Percentiles rank a stretch among this genome's conserved stretches.
These are phyloP conservation scores for Chlorociboria aeruginascens DNA, from an alignment of 495 filamentous ascomycete species.

Conservation along the genomic window DNA sequence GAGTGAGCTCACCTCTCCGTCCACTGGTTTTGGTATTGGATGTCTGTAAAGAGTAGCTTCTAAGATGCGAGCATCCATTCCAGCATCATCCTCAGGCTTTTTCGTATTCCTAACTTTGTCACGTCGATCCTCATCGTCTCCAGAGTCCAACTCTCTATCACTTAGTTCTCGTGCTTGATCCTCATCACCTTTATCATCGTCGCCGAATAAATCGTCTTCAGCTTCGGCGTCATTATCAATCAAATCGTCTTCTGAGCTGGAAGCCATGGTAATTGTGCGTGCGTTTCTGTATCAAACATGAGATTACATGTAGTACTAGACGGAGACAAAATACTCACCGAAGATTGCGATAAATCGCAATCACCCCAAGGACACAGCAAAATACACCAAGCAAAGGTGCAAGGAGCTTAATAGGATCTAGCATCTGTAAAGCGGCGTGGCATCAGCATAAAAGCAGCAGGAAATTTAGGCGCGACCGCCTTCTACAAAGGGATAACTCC, in stretches of 20 bases:
- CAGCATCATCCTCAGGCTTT: conserved; percentile 37
- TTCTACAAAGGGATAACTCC: no score
- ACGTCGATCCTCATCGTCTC: conserved; percentile 46
- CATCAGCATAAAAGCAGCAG: no score
- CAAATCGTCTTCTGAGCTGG: conserved; percentile 35
- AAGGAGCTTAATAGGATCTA: no score
- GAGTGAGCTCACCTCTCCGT: conserved; percentile 40
- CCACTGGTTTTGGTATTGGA: conserved; percentile 57
- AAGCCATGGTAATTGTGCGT: conserved; percentile 25
- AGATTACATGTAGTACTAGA: no score
- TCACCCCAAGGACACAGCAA: no score
- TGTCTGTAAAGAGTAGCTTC: conserved; percentile 50
- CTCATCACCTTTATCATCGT: conserved; percentile 25
- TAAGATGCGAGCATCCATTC: conserved; percentile 42
- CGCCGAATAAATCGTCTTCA: conserved; percentile 58
- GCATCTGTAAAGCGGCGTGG: no score
- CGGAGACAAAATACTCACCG: no score
- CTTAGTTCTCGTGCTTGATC: conserved; percentile 29
- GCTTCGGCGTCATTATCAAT: conserved; percentile 20
- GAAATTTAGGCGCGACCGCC: no score
- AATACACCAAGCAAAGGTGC: no score
- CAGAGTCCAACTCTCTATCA: conserved; percentile 71
- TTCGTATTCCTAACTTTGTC: conserved; percentile 19
- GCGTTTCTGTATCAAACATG: no score
- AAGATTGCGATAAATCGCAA: no score